Conservation (phyloP, 768 basidiomycete species). For the Tylopilus sp. region DNA sequence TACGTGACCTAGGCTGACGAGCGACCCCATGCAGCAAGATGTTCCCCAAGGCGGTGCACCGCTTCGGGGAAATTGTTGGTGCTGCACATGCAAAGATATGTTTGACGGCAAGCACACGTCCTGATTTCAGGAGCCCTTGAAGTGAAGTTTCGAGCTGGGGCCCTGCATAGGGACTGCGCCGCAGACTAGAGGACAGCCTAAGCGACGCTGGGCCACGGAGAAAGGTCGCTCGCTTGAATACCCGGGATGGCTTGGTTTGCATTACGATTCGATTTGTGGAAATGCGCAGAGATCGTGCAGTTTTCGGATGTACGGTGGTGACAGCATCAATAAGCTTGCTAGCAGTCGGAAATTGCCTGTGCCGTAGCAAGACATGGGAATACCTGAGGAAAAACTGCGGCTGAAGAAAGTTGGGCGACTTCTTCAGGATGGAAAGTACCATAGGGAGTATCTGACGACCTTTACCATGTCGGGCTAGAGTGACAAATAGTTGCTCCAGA, state of each 20-base stretch:
- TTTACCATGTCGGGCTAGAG: slow-evolving; percentile 38
- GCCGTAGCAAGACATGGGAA: slow-evolving; percentile 38
- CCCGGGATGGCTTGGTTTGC: slow-evolving; percentile 10
- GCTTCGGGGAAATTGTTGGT: slow-evolving; percentile 26
- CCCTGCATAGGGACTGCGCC: slow-evolving; percentile 3
- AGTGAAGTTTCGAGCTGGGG: slow-evolving; percentile 14
- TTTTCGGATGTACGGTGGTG: slow-evolving; percentile 11
- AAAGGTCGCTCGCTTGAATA: neutral
- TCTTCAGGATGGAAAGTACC: slow-evolving; percentile 37
- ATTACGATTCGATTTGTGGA: slow-evolving; percentile 2
- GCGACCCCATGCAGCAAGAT: slow-evolving; percentile 48
- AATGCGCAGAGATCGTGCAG: slow-evolving; percentile 9
- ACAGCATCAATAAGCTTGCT: slow-evolving; percentile 27
- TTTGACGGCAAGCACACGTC: slow-evolving; percentile 43
- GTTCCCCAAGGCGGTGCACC: slow-evolving; percentile 51
- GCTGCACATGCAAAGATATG: slow-evolving; percentile 35
- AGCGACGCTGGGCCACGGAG: slow-evolving; percentile 11
- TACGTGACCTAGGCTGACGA: slow-evolving; percentile 30
- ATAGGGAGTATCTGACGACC: slow-evolving; percentile 36
- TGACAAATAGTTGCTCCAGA: slow-evolving; percentile 43
- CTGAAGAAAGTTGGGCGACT: slow-evolving; percentile 39
- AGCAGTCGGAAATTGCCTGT: slow-evolving; percentile 38
- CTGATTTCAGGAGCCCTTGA: slow-evolving; percentile 27
- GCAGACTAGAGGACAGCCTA: slow-evolving; percentile 17
- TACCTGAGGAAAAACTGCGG: slow-evolving; percentile 34